A percentile compares a stretch with the other conserved stretches of the same genome.
These are phyloP conservation scores for Mycena capillaripes DNA, from an alignment of 768 basidiomycete species.

Conservation along the genomic window DNA sequence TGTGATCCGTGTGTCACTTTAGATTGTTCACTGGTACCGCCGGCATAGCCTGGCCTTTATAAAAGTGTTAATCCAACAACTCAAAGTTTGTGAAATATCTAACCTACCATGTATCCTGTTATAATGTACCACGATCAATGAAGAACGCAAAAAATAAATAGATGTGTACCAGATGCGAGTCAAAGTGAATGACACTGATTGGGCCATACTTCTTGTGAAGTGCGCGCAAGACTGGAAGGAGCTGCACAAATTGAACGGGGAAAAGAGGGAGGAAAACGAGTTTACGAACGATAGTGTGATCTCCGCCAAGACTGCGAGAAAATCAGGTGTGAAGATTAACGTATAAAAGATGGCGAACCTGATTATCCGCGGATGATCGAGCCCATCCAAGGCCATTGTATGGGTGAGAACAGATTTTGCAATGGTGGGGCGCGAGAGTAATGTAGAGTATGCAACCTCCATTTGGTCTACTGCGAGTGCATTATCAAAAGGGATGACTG, in stretches of 20 bases:
- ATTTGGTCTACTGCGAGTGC: conserved; percentile 88
- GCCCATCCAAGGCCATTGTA: conserved; percentile 68
- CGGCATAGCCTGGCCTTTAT: conserved; percentile 64
- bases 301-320: conserved; percentile 88
- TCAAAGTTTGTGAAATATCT: no score
- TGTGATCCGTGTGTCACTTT: conserved; percentile 89
- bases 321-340: conserved; percentile 2
- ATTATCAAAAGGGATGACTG: conserved; percentile 86
- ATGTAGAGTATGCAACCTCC: conserved; percentile 85
- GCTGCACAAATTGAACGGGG: no score
- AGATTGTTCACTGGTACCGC: conserved; percentile 72
- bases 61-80: conserved; percentile 47
- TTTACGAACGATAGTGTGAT: conserved; percentile 82
- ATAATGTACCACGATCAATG: conserved; percentile 43
- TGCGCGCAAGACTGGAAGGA: conserved; percentile 87
- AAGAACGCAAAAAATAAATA: conserved; percentile 51
- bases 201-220: conserved; percentile 81
- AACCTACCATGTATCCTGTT: conserved; percentile 64
- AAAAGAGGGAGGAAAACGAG: no score
- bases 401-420: conserved; percentile 46
- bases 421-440: conserved; percentile 71
- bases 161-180: conserved; percentile 69
- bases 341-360: conserved; percentile 57
- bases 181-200: conserved; percentile 88
- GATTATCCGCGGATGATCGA: conserved; percentile 81